Evolutionary conservation across 1,139 yeast genomes (phyloP), one percentile per base, ranked within the genome.

Genomic region (Taphrina communis): DNA sequence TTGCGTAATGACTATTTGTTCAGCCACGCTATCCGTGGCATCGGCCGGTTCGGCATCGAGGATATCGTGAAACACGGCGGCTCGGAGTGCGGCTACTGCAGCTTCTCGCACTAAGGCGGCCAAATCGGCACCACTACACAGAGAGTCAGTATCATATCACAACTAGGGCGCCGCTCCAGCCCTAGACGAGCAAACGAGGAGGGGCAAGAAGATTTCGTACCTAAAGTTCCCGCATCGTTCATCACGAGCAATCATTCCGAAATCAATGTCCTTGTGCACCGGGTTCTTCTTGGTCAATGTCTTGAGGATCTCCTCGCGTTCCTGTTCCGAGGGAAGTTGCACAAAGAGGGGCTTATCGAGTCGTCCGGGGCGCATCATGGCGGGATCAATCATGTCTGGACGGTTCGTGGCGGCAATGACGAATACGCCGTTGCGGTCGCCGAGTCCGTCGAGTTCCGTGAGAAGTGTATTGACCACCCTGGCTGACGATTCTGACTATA

Each of bases 371-470:
- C 99, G 85, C 68, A 94, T 81, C 98, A 94, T 94, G 0, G 99
- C 99, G 8, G 97, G 94, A 78, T 94, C 99, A 73, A 94, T 94
- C 92, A 94, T 94, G 78, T 94, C 99, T 0, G 98, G 98, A 77
- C 99, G 84, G 76, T 94, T 94, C 0, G 99, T 94, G 1, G 99
- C 99, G 42, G 97, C 99, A 73, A 94, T 86, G 2, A 94, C 99
- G 77, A 89, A 94, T 1, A 94, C 90, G 1, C 98, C 98, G 69
- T 88, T 86, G 75, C 99, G 83, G 74, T 93, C 97, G 74, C 91
- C 92, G 70, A 94, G 84, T 1, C 99, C 99, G 78, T 94, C 99
- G 53, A 94, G 82, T 77, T 94, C 99, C 0, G 99, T 95, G 73
- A 94, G 84, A 53, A 94, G 80, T 0, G 99, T 95, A 76, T 94